A percentile compares a stretch with the other conserved stretches of the same genome.
Evolutionary conservation across 164 flowering plant genomes (phyloP).

Genomic region (Pachysandra terminalis): DNA sequence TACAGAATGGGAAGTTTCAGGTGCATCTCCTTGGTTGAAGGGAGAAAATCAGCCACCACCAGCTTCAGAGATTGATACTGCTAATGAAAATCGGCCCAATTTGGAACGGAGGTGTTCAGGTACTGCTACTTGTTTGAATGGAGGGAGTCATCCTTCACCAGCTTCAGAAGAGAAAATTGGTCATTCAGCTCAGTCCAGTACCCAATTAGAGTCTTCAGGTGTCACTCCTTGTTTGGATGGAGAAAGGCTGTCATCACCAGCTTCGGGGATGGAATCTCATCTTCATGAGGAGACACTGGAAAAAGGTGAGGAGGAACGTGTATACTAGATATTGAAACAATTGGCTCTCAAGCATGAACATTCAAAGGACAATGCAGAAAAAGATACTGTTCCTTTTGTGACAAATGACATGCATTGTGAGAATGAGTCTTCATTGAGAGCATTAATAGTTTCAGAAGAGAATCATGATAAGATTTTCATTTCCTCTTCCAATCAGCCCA

Average conservation of each 20-base stretch:
- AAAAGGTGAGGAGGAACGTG: conserved; percentile 28
- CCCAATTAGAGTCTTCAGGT: no score
- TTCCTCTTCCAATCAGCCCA: conserved; percentile 27
- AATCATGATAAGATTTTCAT: conserved; percentile 18
- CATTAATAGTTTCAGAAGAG: conserved; percentile 8
- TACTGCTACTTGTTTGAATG: no score
- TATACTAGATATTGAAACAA: conserved; percentile 38
- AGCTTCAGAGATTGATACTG: no score
- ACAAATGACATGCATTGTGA: conserved; percentile 16
- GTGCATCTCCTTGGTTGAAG: conserved; percentile 18
- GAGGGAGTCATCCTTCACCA: no score
- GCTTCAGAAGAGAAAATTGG: no score
- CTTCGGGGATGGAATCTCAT: conserved; percentile 14
- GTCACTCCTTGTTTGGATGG: no score
- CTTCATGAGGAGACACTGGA: conserved; percentile 9
- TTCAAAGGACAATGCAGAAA: conserved; percentile 12
- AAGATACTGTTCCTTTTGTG: conserved; percentile 14
- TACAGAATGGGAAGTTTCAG: not conserved
- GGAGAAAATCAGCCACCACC: conserved; percentile 15
- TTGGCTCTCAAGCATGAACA: conserved; percentile 23
- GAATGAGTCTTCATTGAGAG: conserved; percentile 4
- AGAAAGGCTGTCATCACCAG: no score
- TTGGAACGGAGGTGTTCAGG: no score
- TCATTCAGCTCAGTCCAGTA: no score
- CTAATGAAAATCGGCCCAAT: no score